Evolutionary conservation across 2,329 filamentous ascomycete genomes (phyloP).

Genomic region (Trichophaea hybrida): DNA sequence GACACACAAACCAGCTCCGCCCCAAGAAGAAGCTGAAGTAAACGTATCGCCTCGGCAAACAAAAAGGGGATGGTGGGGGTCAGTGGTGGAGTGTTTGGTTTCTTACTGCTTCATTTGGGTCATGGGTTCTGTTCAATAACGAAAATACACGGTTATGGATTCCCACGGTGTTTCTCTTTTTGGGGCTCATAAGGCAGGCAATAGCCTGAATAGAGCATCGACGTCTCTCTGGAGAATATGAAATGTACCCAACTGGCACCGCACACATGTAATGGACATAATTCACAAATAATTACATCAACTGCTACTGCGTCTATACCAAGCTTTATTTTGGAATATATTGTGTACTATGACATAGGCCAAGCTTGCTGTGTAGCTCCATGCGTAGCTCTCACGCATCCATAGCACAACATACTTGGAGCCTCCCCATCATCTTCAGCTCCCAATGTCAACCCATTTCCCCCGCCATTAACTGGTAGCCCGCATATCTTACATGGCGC

Average conservation of each 20-base stretch:
- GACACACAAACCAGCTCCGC: conserved; percentile 99
- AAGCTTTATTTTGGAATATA: background rate
- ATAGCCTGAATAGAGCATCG: too few species aligned
- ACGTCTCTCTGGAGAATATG: background rate
- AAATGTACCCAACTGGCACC: background rate
- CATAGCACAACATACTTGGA: conserved; percentile 54
- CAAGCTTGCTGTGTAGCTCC: conserved; percentile 32
- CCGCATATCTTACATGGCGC: conserved; percentile 25
- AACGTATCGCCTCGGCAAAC: conserved; percentile 34
- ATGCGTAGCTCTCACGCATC: conserved; percentile 52
- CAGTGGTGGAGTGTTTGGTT: conserved; percentile 6
- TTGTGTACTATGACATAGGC: conserved; percentile 14
- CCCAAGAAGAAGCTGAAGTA: conserved; percentile 99
- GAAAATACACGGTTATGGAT: conserved; percentile 19
- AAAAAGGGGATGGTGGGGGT: conserved; percentile 1
- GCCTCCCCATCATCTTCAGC: conserved; percentile 36
- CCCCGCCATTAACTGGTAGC: conserved; percentile 23
- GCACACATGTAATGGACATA: background rate
- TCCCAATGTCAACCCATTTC: conserved; percentile 16
- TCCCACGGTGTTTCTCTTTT: conserved; percentile 1
- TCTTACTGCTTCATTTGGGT: conserved; percentile 13
- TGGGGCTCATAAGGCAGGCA: too few species aligned
- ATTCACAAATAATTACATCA: background rate
- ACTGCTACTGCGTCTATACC: background rate
- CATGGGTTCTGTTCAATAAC: conserved; percentile 19